A percentile compares a stretch with the other conserved stretches of the same genome.
These are phyloP conservation scores for Lachnellula subtilissima DNA, from an alignment of 2,329 filamentous ascomycete genomes.

Conservation along the genomic window DNA sequence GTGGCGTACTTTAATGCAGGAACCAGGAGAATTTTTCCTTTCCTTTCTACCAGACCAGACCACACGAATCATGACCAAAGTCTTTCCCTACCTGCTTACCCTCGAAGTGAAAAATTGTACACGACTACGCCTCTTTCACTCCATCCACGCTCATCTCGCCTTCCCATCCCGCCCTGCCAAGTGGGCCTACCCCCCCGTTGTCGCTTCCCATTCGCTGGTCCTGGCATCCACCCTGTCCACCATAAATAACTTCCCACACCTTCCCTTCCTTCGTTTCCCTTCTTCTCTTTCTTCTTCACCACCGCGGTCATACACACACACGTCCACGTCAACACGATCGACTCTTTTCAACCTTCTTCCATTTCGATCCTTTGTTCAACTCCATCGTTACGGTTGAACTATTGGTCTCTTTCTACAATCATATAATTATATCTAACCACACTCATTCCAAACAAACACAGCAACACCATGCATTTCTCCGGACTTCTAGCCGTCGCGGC, in stretches of 20 bases:
- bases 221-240: background rate
- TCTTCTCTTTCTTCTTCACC: background rate
- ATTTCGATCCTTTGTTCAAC: background rate
- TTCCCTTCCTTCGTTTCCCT: background rate
- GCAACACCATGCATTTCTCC: slow-evolving; percentile 24
- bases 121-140: too few relatives aligned
- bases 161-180: too few relatives aligned
- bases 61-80: too few relatives aligned
- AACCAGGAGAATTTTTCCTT: too few relatives aligned
- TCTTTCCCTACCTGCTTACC: too few relatives aligned
- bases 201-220: background rate
- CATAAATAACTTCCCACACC: slow-evolving; percentile 8
- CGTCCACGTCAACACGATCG: background rate
- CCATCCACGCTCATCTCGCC: too few relatives aligned
- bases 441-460: background rate
- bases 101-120: too few relatives aligned
- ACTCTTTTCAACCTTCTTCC: background rate
- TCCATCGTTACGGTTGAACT: background rate
- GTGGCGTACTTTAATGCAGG: too few relatives aligned
- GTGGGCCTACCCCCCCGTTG: background rate
- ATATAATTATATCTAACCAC: background rate
- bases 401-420: background rate
- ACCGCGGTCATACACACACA: background rate
- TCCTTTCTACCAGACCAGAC: too few relatives aligned
- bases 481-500: slow-evolving; percentile 25